Evolutionary conservation across 2,329 filamentous ascomycete species (phyloP), one percentile per base, ranked within the genome.

Genomic region (Aspergillus sp.): DNA sequence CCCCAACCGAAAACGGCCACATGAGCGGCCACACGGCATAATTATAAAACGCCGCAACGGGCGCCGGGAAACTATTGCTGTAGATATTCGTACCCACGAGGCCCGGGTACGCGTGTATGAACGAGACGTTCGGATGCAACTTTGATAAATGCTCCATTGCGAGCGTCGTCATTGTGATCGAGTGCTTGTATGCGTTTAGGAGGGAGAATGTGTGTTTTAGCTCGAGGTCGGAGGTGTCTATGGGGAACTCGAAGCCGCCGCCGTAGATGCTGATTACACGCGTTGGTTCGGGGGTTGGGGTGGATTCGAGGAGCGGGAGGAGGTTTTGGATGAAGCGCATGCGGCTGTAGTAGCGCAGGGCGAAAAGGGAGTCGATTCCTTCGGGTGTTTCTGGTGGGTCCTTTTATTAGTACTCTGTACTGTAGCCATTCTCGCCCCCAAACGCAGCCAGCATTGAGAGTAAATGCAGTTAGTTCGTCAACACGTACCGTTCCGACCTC

Each of bases 211-310:
- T 66, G 19, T 66, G 53, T 38, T 71, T 69, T 6, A 73, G 66
- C 23, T 64, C 57, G 22, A 84, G 76, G 67, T 88, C 83, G 55
- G 80, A 71, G 0, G 77, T 63, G 60, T 79, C 73, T 6, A 88
- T 72, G 3, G 76, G 60, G 23, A 79, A 80, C 72, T 88, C 86
- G 25, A 79, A 77, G 23, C 83, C 83, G 9, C 79, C 82, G 2
- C 80, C 82, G 1, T 85, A 76, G 25, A 88, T 79, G 19, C 77
- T 82, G 48, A 88, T 77, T 15, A 87, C 83, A 15, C 86, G 83
- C 2, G 82, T 80, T 28, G 86, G 78, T 2, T 38, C 41, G 3
- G 56, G 43, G 1, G 22, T n/a, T 3, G 19, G 38, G 19, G 46
- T 49, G 13, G 47, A 31, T 28, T 60, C 48, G 2, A 67, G 61